Conservation (phyloP, 768 basidiomycete genomes). For the Tylopilus sp. region DNA sequence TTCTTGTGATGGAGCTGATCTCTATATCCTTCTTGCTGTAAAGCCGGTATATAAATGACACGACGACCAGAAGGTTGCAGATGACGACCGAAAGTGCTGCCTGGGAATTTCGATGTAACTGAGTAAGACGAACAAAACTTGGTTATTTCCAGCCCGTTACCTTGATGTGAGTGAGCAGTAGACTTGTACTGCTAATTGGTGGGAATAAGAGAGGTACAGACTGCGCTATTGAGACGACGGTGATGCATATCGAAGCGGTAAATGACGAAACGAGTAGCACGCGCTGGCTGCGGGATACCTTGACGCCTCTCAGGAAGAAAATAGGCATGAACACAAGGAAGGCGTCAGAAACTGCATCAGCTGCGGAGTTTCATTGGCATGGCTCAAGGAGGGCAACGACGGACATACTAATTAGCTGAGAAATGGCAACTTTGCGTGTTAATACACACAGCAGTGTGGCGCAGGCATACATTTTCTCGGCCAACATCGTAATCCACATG, state of each 20-base stretch:
- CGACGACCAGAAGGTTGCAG: slow-evolving; percentile 21
- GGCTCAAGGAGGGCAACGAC: background rate
- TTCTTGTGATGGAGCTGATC: too few relatives aligned
- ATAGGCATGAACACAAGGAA: slow-evolving; percentile 15
- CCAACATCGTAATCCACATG: slow-evolving; percentile 12
- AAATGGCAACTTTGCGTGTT: background rate
- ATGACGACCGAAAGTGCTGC: slow-evolving; percentile 19
- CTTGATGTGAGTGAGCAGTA: slow-evolving; percentile 19
- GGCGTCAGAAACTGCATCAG: slow-evolving; percentile 17
- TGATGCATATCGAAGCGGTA: slow-evolving; percentile 21
- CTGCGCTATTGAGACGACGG: slow-evolving; percentile 13
- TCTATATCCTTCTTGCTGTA: slow-evolving; percentile 3
- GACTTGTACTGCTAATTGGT: background rate
- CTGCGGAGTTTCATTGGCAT: slow-evolving; percentile 6
- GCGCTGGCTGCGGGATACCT: slow-evolving; percentile 9
- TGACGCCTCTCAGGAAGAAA: slow-evolving; percentile 12
- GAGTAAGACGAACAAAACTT: background rate
- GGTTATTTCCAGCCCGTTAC: slow-evolving; percentile 1
- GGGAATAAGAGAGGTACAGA: slow-evolving; percentile 7
- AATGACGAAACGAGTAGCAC: slow-evolving; percentile 20
- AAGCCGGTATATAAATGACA: slow-evolving; percentile 12
- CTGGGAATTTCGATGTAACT: slow-evolving; percentile 2
- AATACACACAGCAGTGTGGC: too few relatives aligned
- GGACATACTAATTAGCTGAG: slow-evolving; percentile 15
- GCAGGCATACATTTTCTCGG: background rate